phyloP scores from a whole-genome alignment of 2,329 filamentous ascomycete species.

The Aspergillus sp. region DNA sequence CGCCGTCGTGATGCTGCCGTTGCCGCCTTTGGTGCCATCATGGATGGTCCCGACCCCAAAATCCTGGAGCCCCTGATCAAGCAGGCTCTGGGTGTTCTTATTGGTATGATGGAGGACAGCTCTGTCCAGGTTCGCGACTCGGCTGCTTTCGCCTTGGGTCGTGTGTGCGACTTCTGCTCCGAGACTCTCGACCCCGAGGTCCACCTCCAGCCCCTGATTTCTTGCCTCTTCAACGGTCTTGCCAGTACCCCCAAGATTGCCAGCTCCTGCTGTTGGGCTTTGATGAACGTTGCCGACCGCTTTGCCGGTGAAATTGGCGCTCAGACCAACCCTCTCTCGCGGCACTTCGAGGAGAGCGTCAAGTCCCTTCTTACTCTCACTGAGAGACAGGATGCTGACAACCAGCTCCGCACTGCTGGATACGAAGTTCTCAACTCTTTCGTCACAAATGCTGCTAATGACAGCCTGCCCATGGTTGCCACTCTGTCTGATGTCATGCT shows the following conservation, averaged over 20 bases:
- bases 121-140: conserved; percentile 91
- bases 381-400: conserved; percentile 71
- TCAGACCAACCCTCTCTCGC: conserved; percentile 72
- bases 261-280: conserved; percentile 94
- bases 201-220: conserved; percentile 78
- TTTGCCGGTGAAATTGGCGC: conserved; percentile 83
- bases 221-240: conserved; percentile 81
- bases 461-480: conserved; percentile 74
- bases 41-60: conserved; percentile 95
- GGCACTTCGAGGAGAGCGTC: conserved; percentile 89
- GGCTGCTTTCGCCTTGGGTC: conserved; percentile 88
- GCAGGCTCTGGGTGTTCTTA: conserved; percentile 85
- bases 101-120: conserved; percentile 84
- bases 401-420: conserved; percentile 83
- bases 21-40: conserved; percentile 94
- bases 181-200: conserved; percentile 79
- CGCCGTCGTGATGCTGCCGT: conserved; percentile 91
- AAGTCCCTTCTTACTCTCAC: conserved; percentile 79
- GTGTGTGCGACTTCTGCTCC: conserved; percentile 89
- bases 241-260: conserved; percentile 94
- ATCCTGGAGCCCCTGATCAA: conserved; percentile 90
- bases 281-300: conserved; percentile 96
- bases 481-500: conserved; percentile 81
- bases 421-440: conserved; percentile 97
- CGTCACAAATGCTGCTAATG: conserved; percentile 80